These are phyloP conservation scores for Pestalotiopsis sp. DNA, from an alignment of 2,329 filamentous ascomycete genomes.

Conservation along the genomic window DNA sequence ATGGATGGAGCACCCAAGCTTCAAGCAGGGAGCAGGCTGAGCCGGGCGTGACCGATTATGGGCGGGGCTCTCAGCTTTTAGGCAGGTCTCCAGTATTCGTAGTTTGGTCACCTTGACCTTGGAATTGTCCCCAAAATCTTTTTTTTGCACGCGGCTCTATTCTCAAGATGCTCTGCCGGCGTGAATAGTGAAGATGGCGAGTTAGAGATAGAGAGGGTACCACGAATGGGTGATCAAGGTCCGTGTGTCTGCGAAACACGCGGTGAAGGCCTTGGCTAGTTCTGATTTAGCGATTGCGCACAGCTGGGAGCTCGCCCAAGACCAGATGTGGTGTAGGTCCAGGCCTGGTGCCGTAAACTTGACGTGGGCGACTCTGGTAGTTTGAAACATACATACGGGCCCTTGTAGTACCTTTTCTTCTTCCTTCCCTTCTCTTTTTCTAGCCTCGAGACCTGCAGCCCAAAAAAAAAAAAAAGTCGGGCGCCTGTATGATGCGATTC, in stretches of 20 bases:
- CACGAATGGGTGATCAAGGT: not conserved
- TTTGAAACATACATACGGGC: not conserved
- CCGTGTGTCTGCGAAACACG: not conserved
- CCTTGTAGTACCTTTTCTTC: too few relatives aligned
- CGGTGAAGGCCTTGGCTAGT: not conserved
- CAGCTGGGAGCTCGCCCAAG: not conserved
- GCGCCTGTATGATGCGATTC: conserved; percentile 16
- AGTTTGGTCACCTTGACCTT: not conserved
- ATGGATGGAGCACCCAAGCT: not conserved
- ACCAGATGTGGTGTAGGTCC: not conserved
- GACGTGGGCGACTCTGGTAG: not conserved
- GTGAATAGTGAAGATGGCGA: not conserved
- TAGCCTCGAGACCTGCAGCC: not conserved
- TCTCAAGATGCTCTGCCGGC: not conserved
- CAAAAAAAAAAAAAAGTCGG: not conserved
- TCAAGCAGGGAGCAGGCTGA: conserved; percentile 1
- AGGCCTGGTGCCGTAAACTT: not conserved
- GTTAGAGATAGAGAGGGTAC: not conserved
- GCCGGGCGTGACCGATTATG: conserved; percentile 2
- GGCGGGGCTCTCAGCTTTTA: not conserved
- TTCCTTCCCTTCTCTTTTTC: too few relatives aligned
- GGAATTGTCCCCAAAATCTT: too few relatives aligned
- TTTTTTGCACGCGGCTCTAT: too few relatives aligned
- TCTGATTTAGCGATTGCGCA: not conserved
- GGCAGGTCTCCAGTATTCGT: not conserved